phyloP scores from a whole-genome alignment of 176 grass and related monocot species.

The Phoenix roebelenii region DNA sequence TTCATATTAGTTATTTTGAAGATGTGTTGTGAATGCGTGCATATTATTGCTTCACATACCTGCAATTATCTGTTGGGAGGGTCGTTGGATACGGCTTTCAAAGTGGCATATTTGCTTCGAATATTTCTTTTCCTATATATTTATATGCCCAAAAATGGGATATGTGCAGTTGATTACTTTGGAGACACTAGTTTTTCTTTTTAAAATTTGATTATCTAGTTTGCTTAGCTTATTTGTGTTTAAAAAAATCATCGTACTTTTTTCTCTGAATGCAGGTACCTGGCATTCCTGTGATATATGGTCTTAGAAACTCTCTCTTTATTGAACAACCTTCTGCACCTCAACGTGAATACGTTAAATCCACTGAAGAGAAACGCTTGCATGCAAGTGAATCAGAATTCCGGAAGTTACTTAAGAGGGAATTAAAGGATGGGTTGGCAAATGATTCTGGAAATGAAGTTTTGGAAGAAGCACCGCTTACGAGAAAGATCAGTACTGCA shows the following conservation, averaged over 20 bases:
- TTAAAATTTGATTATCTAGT: background rate
- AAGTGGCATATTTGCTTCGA: too few species aligned
- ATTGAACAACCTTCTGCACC: conserved; percentile 59
- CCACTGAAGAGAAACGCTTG: conserved; percentile 47
- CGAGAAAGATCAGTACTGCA: conserved; percentile 22
- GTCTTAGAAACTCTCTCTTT: conserved; percentile 54
- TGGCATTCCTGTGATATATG: conserved; percentile 77
- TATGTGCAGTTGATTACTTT: too few species aligned
- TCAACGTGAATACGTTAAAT: conserved; percentile 56
- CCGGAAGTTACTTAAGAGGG: conserved; percentile 37
- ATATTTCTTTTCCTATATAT: too few species aligned
- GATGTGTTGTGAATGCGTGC: too few species aligned
- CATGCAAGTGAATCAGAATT: conserved; percentile 58
- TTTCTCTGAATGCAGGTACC: conserved; percentile 41
- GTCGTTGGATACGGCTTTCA: too few species aligned
- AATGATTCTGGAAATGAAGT: conserved; percentile 21
- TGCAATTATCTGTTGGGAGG: too few species aligned
- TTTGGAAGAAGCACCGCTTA: conserved; percentile 16
- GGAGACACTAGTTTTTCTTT: too few species aligned
- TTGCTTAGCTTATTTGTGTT: background rate
- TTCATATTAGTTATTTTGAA: too few species aligned
- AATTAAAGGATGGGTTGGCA: conserved; percentile 17
- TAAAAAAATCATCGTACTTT: background rate
- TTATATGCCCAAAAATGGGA: too few species aligned
- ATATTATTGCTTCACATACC: too few species aligned